Conservation (phyloP, 1,284 basidiomycete species). For the Austroboletus olivaceoglutinosus region DNA sequence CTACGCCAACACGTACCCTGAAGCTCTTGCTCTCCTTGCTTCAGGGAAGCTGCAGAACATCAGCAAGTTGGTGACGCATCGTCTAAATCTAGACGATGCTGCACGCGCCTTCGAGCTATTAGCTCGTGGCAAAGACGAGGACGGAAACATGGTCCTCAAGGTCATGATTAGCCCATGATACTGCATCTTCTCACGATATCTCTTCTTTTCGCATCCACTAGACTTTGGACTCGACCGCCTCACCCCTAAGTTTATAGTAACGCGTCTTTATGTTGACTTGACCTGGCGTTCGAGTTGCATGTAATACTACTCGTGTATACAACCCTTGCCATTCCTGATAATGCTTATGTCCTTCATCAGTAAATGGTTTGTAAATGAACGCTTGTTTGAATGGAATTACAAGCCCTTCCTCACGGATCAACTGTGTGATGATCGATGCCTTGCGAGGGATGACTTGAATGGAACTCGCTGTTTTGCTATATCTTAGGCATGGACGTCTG, state of each 20-base stretch:
- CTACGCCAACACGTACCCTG: constrained; percentile 85
- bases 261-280: constrained; percentile 10
- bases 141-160: constrained; percentile 82
- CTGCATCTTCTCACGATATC: neutral
- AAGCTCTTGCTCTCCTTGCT: constrained; percentile 76
- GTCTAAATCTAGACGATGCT: constrained; percentile 65
- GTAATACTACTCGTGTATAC: constrained; percentile 24
- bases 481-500: too few species aligned
- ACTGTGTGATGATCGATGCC: too few species aligned
- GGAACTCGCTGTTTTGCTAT: too few species aligned
- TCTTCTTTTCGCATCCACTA: constrained; percentile 8
- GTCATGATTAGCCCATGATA: constrained; percentile 61
- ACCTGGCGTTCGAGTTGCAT: constrained; percentile 14
- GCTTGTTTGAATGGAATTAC: too few species aligned
- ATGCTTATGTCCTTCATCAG: constrained; percentile 1
- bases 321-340: constrained; percentile 7
- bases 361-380: too few species aligned
- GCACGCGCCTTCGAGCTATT: constrained; percentile 79
- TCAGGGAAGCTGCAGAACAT: constrained; percentile 63
- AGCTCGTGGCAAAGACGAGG: constrained; percentile 69
- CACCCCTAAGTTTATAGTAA: constrained; percentile 6
- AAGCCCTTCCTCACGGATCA: too few species aligned
- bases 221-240: constrained; percentile 8
- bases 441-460: too few species aligned
- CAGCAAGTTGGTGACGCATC: constrained; percentile 79